Conservation (phyloP, 2,329 filamentous ascomycete species). For the Keithomyces neogunnii region DNA sequence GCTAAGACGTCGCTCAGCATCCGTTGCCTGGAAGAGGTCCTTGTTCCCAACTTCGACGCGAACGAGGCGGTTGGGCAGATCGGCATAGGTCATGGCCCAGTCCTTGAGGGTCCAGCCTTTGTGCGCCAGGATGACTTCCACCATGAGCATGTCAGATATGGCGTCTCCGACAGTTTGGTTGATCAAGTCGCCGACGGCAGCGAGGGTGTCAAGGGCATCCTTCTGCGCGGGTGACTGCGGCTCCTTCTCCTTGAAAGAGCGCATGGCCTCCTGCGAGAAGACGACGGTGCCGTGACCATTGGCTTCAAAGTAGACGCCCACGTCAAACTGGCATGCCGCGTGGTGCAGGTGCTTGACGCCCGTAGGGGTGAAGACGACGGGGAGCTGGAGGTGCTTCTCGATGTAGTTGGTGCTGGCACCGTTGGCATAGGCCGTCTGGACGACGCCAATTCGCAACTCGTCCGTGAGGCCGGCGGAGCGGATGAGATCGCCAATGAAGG, state of each 20-base stretch:
- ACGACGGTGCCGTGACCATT: conserved; percentile 96
- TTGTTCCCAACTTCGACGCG: conserved; percentile 85
- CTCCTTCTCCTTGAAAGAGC: conserved; percentile 67
- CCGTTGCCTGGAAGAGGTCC: conserved; percentile 81
- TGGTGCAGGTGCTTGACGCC: conserved; percentile 98
- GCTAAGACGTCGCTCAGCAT: conserved; percentile 82
- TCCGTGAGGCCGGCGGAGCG: conserved; percentile 69
- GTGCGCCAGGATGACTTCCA: conserved; percentile 92
- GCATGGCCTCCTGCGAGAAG: conserved; percentile 78
- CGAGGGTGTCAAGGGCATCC: conserved; percentile 76
- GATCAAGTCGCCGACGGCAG: conserved; percentile 80
- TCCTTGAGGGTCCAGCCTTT: conserved; percentile 85
- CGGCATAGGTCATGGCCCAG: conserved; percentile 87
- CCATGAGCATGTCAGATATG: conserved; percentile 88
- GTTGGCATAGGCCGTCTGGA: conserved; percentile 97
- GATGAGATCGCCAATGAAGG: conserved; percentile 85
- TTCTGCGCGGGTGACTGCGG: conserved; percentile 89
- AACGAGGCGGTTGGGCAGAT: conserved; percentile 91
- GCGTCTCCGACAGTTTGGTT: conserved; percentile 98
- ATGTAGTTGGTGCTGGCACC: conserved; percentile 91
- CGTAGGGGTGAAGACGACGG: conserved; percentile 86
- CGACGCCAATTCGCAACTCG: conserved; percentile 82
- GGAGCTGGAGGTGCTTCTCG: conserved; percentile 76
- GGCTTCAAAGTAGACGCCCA: conserved; percentile 97
- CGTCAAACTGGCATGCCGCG: conserved; percentile 87